Evolutionary conservation across 495 filamentous ascomycete genomes (phyloP).

Genomic region (Geoglossum glabrum): DNA sequence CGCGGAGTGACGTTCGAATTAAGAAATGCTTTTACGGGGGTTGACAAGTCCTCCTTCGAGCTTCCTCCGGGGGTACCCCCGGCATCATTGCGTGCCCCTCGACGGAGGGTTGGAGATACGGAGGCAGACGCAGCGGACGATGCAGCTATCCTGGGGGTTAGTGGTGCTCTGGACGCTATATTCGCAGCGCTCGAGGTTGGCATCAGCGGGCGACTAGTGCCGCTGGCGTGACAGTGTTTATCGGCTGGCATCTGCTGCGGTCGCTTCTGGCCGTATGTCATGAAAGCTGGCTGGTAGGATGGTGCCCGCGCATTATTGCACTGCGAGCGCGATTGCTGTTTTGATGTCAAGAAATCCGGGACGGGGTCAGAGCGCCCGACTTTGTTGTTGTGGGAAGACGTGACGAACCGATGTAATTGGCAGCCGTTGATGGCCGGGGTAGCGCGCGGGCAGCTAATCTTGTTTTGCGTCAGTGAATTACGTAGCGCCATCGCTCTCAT

Average conservation of each 20-base stretch:
- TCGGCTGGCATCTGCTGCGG: constrained; percentile 26
- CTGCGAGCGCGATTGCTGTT: constrained; percentile 11
- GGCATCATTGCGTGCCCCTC: constrained; percentile 17
- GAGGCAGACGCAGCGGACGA: constrained; percentile 12
- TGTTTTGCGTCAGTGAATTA: neutral
- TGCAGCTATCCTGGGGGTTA: constrained; percentile 31
- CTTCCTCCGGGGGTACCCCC: constrained; percentile 16
- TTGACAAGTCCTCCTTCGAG: constrained; percentile 23
- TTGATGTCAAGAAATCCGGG: neutral
- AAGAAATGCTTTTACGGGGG: constrained; percentile 32
- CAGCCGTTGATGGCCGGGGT: neutral
- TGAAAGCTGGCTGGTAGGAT: constrained; percentile 7
- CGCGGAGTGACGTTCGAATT: constrained; percentile 52
- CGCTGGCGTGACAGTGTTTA: constrained; percentile 29
- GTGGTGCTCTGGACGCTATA: constrained; percentile 21
- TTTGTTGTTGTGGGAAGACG: neutral
- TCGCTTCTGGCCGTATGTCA: constrained; percentile 6
- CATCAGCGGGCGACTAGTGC: constrained; percentile 22
- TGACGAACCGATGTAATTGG: neutral
- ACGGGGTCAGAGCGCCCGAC: neutral
- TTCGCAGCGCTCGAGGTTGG: constrained; percentile 29
- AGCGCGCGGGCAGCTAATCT: neutral
- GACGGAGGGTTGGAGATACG: constrained; percentile 20
- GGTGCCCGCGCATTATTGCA: constrained; percentile 16
- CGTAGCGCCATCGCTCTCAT: no score